Evolutionary conservation across 129 eudicot species (phyloP), one percentile per base, ranked within the genome.

Genomic region (Flaveria sonorensis): DNA sequence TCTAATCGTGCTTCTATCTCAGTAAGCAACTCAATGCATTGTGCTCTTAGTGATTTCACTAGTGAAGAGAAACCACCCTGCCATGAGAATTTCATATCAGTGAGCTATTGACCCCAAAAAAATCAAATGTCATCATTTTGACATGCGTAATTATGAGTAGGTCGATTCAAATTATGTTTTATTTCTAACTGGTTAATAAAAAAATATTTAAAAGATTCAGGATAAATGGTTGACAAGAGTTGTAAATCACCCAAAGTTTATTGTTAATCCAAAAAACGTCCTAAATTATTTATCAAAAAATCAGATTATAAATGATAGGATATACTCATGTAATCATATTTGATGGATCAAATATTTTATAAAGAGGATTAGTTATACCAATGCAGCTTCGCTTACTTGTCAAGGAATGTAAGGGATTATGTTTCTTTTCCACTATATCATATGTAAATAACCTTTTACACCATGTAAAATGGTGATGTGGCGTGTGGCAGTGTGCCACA

Each of bases 1-100:
- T 94, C 99, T 11, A 94, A 82, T 73, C 97, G 99, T 64, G 99
- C 99, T 85, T 94, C 99, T 82, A 94, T 94, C 79, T 94, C 99
- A 0, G 93, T 89, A 62, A 94, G 99, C 85, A 94, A 79, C 83
- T 89, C 96, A 24, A 94, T 88, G 85, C 99, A 94, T 45, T 86
- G 85, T 42, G 83, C 70, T 87, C 99, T 86, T 68, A 91, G 68
- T 32, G 97, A 82, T 83, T 88, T 94, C 67, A 94, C 97, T 81
- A 94, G 72, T 57, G 87, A 84, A 76, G 98, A 94, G 64, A 94
- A 94, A 52, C 98, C 98, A 77, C 98, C 98, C 98, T 93, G 91
- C 51, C 76, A 87, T 7, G 39, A 62, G 56, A 40, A 70, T 45
- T 52, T 39, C n/a, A 70, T 47, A 50, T 32, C 28, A 26, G 7